A percentile compares a stretch with the other conserved stretches of the same genome.
Conservation (phyloP, 768 basidiomycete genomes). For the Rhodotorula paludigena region DNA sequence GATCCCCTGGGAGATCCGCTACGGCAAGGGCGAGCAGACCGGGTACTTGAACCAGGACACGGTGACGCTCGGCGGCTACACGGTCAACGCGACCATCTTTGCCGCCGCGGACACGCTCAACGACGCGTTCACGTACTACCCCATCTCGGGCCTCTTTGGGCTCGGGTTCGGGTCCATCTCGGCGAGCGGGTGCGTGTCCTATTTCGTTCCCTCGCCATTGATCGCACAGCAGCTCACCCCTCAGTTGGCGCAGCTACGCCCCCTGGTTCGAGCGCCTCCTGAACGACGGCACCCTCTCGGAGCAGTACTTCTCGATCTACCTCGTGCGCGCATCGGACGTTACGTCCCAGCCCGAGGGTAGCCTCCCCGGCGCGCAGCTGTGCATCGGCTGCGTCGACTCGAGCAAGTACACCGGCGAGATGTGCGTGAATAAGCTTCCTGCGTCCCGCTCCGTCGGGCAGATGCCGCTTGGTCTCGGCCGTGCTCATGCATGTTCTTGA, state of each 20-base stretch:
- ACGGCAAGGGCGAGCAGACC: constrained; percentile 5
- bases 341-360: neutral
- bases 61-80: constrained; percentile 20
- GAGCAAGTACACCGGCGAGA: constrained; percentile 27
- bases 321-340: constrained; percentile 28
- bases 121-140: constrained; percentile 9
- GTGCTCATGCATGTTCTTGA: too few species aligned
- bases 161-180: constrained; percentile 39
- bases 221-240: neutral
- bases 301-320: constrained; percentile 34
- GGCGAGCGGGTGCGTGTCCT: constrained; percentile 10
- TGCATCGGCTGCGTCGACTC: constrained; percentile 36
- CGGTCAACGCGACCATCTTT: constrained; percentile 15
- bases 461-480: too few species aligned
- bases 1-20: neutral
- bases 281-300: neutral
- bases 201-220: neutral
- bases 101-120: constrained; percentile 19
- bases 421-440: too few species aligned
- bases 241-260: constrained; percentile 18
- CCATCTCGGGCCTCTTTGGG: constrained; percentile 25
- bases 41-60: constrained; percentile 19
- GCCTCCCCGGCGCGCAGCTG: constrained; percentile 16
- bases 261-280: constrained; percentile 39
- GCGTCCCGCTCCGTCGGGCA: too few species aligned